Percentiles rank a stretch among this genome's conserved stretches.
These are phyloP conservation scores for Escovopsis weberi DNA, from an alignment of 2,329 filamentous ascomycete species.

Conservation along the genomic window DNA sequence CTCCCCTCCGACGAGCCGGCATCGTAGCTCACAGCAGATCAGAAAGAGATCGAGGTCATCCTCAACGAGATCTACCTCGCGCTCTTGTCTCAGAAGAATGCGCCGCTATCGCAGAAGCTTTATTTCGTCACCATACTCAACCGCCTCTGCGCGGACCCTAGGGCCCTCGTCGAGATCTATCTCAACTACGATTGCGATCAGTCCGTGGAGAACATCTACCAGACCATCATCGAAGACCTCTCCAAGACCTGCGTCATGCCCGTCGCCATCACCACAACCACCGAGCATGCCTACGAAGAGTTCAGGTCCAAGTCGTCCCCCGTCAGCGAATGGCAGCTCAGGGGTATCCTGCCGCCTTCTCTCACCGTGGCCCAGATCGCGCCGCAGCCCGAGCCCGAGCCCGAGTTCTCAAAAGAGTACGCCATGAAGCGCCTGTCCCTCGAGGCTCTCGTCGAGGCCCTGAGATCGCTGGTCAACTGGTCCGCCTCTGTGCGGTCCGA, in stretches of 20 bases:
- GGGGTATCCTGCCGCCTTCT: slow-evolving; percentile 72
- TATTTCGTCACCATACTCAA: slow-evolving; percentile 80
- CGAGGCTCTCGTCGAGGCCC: slow-evolving; percentile 74
- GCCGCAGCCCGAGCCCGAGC: slow-evolving; percentile 43
- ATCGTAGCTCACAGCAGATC: slow-evolving; percentile 14
- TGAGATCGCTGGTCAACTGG: slow-evolving; percentile 89
- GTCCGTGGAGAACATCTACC: slow-evolving; percentile 93
- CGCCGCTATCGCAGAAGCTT: slow-evolving; percentile 80
- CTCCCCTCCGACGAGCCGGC: neutral
- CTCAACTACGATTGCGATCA: slow-evolving; percentile 97
- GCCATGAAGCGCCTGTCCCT: slow-evolving; percentile 79
- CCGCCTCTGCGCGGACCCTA: slow-evolving; percentile 69
- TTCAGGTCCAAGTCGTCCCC: slow-evolving; percentile 47
- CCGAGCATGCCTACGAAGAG: slow-evolving; percentile 82
- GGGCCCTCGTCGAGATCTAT: slow-evolving; percentile 86
- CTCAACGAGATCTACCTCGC: slow-evolving; percentile 94
- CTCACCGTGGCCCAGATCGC: slow-evolving; percentile 66
- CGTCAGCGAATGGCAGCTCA: slow-evolving; percentile 69
- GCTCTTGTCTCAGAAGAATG: slow-evolving; percentile 74
- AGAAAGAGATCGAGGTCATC: slow-evolving; percentile 97
- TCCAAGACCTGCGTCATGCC: slow-evolving; percentile 74
- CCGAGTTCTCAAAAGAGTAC: slow-evolving; percentile 75
- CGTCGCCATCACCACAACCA: slow-evolving; percentile 56
- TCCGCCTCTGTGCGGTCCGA: slow-evolving; percentile 54
- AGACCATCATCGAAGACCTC: slow-evolving; percentile 84